Base-by-base conservation (phyloP, 345 rosid genomes). In the Erodium maritimum region DNA sequence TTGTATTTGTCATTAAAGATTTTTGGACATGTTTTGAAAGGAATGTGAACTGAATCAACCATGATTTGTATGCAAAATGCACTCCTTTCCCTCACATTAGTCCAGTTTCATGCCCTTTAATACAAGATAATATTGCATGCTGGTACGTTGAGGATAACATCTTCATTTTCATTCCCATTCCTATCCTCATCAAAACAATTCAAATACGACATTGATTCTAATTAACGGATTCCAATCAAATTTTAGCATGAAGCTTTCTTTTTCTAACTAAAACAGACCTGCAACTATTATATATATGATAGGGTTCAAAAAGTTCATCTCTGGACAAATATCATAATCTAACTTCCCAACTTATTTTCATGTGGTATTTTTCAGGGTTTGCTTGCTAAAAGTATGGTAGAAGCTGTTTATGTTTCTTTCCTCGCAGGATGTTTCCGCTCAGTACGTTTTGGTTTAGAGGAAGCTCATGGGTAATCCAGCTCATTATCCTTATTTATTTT, bases 381-480 rank as follows among this genome's bases (percentile, higher is more conserved):
- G 69, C 87, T 91, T 65, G 71, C 90, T 4, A 72, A 75, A 75
- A 71, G 77, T 69, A 66, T 88, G 76, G 63, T 65, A 6, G 74
- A 86, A 66, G 84, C 95, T 19, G 86, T 88, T 87, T 88, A 88
- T 68, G 93, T 82, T 57, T 91, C 98, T 50, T 88, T 88, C 76
- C 80, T 91, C 20, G 86, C 90, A 2, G 96, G 96, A 59, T 91
- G 95, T 79, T 91, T 91, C 69, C 87, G 90, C 58, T 86, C 98
- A 0, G 82, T 91, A 58, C 84, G 96, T 37, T 88, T 91, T 74
- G 96, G 98, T 64, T 80, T 91, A 59, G 73, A 81, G 65, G 96
- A 88, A 81, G 90, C 96, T 77, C 98, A 88, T 70, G 98, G 96
- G 96, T 91, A 81, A 79, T 67, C 58, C 14, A 33, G 63, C 18